phyloP scores from a whole-genome alignment of 108 stramenopile genomes.

The Cyclotella kingstonii region DNA sequence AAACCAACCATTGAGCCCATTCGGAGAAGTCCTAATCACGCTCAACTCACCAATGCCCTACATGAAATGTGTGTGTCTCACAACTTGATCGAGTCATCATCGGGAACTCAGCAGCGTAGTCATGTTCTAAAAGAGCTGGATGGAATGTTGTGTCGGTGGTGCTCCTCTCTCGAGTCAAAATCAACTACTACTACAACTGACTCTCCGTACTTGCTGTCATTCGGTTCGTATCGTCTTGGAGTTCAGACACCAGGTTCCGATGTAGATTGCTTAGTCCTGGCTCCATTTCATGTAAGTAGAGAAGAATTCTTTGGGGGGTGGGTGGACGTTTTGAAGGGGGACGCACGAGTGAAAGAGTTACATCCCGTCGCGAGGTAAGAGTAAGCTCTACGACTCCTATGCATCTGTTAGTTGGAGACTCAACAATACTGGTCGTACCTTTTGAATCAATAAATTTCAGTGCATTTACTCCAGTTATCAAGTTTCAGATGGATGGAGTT shows the following conservation, averaged over 20 bases:
- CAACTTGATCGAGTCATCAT: slow-evolving; percentile 25
- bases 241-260: slow-evolving; percentile 71
- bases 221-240: slow-evolving; percentile 74
- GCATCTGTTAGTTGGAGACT: background rate
- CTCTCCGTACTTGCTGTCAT: slow-evolving; percentile 27
- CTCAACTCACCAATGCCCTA: slow-evolving; percentile 24
- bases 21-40: slow-evolving; percentile 5
- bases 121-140: slow-evolving; percentile 33
- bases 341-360: slow-evolving; percentile 33
- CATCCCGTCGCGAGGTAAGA: slow-evolving; percentile 56
- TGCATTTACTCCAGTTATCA: slow-evolving; percentile 80
- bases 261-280: slow-evolving; percentile 65
- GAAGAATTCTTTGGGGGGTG: slow-evolving; percentile 65
- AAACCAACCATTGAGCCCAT: background rate
- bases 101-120: slow-evolving; percentile 28
- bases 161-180: background rate
- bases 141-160: slow-evolving; percentile 27
- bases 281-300: slow-evolving; percentile 45
- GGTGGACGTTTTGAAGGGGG: slow-evolving; percentile 45
- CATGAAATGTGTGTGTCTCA: slow-evolving; percentile 13
- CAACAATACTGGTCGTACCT: background rate
- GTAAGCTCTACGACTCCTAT: background rate
- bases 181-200: background rate
- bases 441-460: slow-evolving; percentile 14
- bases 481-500: slow-evolving; percentile 61